A percentile compares a stretch with the other conserved stretches of the same genome.
Conservation (phyloP, 176 grass and related monocot genomes). For the Oryza nivara region DNA sequence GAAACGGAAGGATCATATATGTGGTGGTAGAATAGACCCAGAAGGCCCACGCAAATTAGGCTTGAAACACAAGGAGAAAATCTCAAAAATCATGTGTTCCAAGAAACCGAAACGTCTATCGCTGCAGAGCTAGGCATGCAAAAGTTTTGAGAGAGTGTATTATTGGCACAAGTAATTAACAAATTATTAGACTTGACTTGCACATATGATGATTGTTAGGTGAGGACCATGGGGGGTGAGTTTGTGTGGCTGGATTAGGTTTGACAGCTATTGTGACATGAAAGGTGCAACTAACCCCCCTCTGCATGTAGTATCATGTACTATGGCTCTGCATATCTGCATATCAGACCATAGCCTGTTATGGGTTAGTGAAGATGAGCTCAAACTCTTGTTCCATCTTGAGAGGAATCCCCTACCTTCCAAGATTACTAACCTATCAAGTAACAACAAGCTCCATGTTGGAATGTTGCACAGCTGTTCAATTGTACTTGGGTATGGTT, state of each 20-base stretch:
- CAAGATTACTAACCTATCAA: background rate
- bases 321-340: background rate
- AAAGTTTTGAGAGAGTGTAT: background rate
- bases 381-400: constrained; percentile 4
- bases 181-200: constrained; percentile 2
- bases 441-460: background rate
- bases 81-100: background rate
- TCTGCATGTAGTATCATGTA: background rate
- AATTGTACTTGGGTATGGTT: background rate
- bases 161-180: constrained; percentile 17
- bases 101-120: background rate
- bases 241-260: constrained; percentile 22
- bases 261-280: constrained; percentile 50
- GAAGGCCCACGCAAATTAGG: background rate
- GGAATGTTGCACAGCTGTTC: background rate
- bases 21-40: background rate
- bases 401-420: background rate
- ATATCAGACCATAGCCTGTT: too few relatives aligned
- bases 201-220: background rate
- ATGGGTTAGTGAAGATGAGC: background rate
- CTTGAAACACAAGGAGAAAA: background rate
- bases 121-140: background rate
- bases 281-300: constrained; percentile 39
- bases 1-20: background rate
- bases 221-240: background rate